Evolutionary conservation across 371 early-diverging fungal genomes (phyloP), one percentile per base, ranked within the genome.

Genomic region (Cokeromyces recurvatus): DNA sequence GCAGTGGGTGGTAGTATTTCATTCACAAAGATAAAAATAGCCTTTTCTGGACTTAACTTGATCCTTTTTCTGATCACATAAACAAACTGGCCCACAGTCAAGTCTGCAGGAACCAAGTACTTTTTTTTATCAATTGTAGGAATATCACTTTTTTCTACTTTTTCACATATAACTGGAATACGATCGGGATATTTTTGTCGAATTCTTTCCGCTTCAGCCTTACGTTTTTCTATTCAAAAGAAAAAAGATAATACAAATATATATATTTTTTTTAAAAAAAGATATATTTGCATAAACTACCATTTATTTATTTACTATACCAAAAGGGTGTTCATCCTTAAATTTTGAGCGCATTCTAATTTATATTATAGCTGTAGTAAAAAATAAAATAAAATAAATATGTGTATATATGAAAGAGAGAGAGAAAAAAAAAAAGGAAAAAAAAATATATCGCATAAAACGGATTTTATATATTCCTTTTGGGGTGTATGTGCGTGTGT

Each of bases 11-110:
- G 95, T 32, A 97, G 74, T 16, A 92, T 86, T 36, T 95, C 91
- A 74, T 97, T 94, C 47, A 97, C 95, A 78, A 95, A 98, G 52
- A 96, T 91, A 67, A 96, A 97, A 62, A 98, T 92, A 38, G 98
- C 98, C 77, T 95, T 92, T 56, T 98, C 98, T 22, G 94, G 92
- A 59, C 86, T 82, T 16, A 94, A 75, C 75, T 90, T 90, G 73
- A 93, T 91, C 55, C 93, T 83, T 69, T 91, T 92, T 62, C 92
- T 84, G 55, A 93, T 92, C 38, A 97, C 95, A 64, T 93, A 95
- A 42, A 96, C 92, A 62, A 97, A 97, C 60, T 97, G 96, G 15
- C 94, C 96, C n/a, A 97, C 93, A 1, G 95, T 97, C 46, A 97
- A 68, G 66, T 97, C 97, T 41, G 90, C 80, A n/a, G 97, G 96